phyloP scores from a whole-genome alignment of 495 filamentous ascomycete genomes.

The Xylaria grammica region DNA sequence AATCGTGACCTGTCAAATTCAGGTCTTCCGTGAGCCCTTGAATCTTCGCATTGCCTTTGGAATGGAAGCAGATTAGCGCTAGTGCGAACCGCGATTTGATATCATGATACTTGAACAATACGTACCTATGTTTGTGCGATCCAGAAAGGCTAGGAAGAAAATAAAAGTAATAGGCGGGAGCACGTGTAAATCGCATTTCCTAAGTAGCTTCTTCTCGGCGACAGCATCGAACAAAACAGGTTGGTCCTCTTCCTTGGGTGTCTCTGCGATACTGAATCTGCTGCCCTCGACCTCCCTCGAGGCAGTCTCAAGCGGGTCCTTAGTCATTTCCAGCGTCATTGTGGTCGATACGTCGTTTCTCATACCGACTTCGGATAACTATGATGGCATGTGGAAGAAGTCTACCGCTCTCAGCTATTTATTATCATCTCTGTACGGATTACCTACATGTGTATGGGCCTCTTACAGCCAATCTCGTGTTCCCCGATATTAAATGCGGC shows the following conservation, averaged over 20 bases:
- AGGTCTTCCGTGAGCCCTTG: constrained; percentile 60
- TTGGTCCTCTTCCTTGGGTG: background rate
- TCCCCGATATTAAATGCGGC: background rate
- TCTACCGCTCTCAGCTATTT: background rate
- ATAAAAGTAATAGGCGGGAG: constrained; percentile 46
- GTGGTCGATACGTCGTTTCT: background rate
- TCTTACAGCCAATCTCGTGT: background rate
- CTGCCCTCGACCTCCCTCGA: background rate
- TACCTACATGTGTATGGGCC: background rate
- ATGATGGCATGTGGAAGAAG: background rate
- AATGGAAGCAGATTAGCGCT: background rate
- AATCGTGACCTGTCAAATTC: constrained; percentile 54
- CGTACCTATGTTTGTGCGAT: constrained; percentile 76
- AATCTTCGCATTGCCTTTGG: constrained; percentile 63
- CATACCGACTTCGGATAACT: background rate
- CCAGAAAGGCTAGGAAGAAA: constrained; percentile 46
- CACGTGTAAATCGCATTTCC: constrained; percentile 54
- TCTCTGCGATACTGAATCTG: background rate
- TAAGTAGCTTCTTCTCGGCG: constrained; percentile 48
- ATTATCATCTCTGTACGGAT: background rate
- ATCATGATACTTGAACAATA: constrained; percentile 66
- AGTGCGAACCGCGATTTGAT: background rate
- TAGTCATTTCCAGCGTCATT: background rate
- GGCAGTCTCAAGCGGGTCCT: background rate
- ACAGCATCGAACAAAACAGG: constrained; percentile 22